Conservation (phyloP, 1,284 basidiomycete genomes). For the Ustilago tritici region DNA sequence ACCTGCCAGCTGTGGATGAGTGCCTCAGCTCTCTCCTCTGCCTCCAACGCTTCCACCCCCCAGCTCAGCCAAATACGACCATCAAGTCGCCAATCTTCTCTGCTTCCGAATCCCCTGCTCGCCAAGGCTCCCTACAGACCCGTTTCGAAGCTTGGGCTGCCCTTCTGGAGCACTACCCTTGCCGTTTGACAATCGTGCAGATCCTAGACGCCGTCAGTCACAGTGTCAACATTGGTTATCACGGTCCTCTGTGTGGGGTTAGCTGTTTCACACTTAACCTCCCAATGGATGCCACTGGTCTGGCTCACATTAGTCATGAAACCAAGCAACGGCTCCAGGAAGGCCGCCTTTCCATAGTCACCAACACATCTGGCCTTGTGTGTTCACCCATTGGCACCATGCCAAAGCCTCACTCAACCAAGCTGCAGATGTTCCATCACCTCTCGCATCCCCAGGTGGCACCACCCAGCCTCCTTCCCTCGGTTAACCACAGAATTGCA, state of each 20-base stretch:
- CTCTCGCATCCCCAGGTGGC: neutral
- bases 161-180: neutral
- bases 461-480: neutral
- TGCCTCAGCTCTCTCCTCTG: neutral
- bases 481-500: neutral
- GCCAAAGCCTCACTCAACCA: neutral
- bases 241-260: neutral
- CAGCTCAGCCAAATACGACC: neutral
- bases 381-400: neutral
- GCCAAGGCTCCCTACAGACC: neutral
- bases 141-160: neutral
- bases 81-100: neutral
- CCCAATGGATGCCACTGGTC: neutral
- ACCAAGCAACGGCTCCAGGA: neutral
- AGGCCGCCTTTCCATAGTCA: neutral
- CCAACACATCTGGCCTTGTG: neutral
- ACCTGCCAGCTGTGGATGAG: neutral
- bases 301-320: neutral
- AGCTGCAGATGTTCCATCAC: neutral
- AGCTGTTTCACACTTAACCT: neutral
- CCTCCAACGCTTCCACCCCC: neutral
- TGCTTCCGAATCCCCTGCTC: neutral
- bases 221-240: neutral
- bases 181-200: neutral
- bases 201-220: neutral